Evolutionary conservation across 768 basidiomycete genomes (phyloP), one percentile per base, ranked within the genome.

Genomic region (Gymnopilus dilepis): DNA sequence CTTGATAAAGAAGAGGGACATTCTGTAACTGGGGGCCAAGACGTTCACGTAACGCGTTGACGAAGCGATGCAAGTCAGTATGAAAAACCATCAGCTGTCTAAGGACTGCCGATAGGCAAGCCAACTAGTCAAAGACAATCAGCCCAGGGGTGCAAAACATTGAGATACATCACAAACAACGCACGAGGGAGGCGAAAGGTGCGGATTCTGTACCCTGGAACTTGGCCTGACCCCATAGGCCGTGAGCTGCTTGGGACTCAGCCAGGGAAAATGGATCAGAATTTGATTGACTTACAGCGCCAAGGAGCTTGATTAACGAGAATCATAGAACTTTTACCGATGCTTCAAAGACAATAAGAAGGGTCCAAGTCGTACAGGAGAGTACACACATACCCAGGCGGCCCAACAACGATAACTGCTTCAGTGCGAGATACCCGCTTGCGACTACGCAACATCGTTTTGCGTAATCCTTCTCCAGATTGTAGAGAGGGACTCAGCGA

Each of bases 201-300:
- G 88, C 86, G 2, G 87, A 83, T 56, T 88, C 85, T 6, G 80
- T 78, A 51, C 77, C 82, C 65, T 88, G 85, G 63, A 90, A 90
- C 73, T 90, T 90, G 6, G 89, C 88, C 63, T 90, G 88, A 13
- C 89, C 89, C 89, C 89, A 91, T 5, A 90, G 78, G 4, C 89
- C 89, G 64, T 89, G 88, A 21, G 82, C 84, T 86, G 51, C 5
- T 4, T 15, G 24, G 22, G 6, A 13, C 28, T 43, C 31, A 62
- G 26, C 6, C 12, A 62, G 34, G 52, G 64, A 19, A 48, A 40
- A 37, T 22, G 51, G 6, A 31, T 13, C 30, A 9, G 15, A 11
- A 9, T 47, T 7, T 48, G 4, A 42, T 15, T 45, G 58, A 63
- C 79, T 69, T 66, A 86, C 87, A 80, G 74, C 89, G 73, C 89